A percentile compares a stretch with the other conserved stretches of the same genome.
Conservation (phyloP, 805 yeast genomes). For the Lipomyces japonicus region DNA sequence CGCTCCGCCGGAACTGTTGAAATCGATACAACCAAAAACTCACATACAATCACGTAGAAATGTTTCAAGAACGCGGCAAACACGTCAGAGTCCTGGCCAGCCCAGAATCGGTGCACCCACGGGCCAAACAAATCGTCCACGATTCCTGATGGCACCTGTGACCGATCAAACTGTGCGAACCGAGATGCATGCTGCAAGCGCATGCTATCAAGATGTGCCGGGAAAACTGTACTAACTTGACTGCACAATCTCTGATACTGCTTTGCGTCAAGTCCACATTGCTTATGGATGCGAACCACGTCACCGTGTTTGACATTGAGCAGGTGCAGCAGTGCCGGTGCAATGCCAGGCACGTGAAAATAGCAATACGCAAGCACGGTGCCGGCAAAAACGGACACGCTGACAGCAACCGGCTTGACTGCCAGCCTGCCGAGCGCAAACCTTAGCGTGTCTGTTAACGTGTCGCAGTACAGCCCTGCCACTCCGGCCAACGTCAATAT, state of each 20-base stretch:
- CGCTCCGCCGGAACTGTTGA: constrained; percentile 28
- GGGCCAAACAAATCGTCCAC: constrained; percentile 33
- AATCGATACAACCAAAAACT: constrained; percentile 21
- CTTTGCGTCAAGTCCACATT: constrained; percentile 4
- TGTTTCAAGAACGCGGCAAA: constrained; percentile 44
- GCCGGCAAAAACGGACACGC: constrained; percentile 63
- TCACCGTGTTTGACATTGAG: constrained; percentile 33
- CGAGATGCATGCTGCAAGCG: constrained; percentile 13
- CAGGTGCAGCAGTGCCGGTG: constrained; percentile 42
- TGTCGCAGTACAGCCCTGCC: constrained; percentile 29
- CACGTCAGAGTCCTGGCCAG: constrained; percentile 37
- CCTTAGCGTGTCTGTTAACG: constrained; percentile 52
- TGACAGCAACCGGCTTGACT: constrained; percentile 51
- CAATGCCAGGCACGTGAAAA: constrained; percentile 52
- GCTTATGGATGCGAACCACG: constrained; percentile 31
- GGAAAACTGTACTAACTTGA: constrained; percentile 23
- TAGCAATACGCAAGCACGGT: constrained; percentile 65
- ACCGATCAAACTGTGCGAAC: constrained; percentile 26
- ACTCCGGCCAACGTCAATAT: constrained; percentile 10
- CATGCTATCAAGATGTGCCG: constrained; percentile 32
- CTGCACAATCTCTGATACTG: background rate
- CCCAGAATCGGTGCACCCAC: constrained; percentile 40
- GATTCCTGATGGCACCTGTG: constrained; percentile 13
- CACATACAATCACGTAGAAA: constrained; percentile 38
- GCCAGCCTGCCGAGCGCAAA: constrained; percentile 49